Evolutionary conservation across 345 rosid species (phyloP), one percentile per base, ranked within the genome.

Genomic region (Pelargonium nanum): DNA sequence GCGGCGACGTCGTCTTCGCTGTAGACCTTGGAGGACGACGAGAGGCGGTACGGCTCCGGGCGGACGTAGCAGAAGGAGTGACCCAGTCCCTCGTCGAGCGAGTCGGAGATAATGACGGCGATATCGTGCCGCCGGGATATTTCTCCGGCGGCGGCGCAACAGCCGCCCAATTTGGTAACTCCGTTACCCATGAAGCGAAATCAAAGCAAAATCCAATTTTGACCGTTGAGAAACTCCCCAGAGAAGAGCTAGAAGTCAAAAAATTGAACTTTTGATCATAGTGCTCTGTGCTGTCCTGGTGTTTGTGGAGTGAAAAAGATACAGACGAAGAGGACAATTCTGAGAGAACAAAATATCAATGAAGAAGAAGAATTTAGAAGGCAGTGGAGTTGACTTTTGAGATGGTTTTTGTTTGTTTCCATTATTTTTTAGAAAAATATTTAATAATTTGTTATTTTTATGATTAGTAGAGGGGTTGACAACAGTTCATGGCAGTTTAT

Each of bases 1-100:
- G 51, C 19, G 32, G 40, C 32, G 19, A 70, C 48, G 60, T 83
- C 67, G 59, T 61, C 56, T 55, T 72, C 70, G 20, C 88, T 71
- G 67, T 83, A 81, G 68, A 82, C 80, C 67, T 81, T 72, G 68
- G 82, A 68, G 45, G 75, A 72, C 30, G 82, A 76, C 21, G 76
- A 69, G 19, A 77, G 56, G 5, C 78, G 78, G 22, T 72, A 34
- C 25, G 71, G 79, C 51, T 80, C 89, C 4, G 88, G 78, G 23
- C 83, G 72, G 48, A 92, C 72, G 74, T 92, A 92, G 73, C 86
- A 82, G 72, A 92, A 92, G 20, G 98, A 86, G 64, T 89, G 96
- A 4, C 98, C 98, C 1, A 81, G 73, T 7, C 81, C 90, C 7
- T 81, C 87, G 58, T 79, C 83, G 20, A 62, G 58, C 0, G 68